Conservation (phyloP, 768 basidiomycete genomes). For the Kondoa subrosea region DNA sequence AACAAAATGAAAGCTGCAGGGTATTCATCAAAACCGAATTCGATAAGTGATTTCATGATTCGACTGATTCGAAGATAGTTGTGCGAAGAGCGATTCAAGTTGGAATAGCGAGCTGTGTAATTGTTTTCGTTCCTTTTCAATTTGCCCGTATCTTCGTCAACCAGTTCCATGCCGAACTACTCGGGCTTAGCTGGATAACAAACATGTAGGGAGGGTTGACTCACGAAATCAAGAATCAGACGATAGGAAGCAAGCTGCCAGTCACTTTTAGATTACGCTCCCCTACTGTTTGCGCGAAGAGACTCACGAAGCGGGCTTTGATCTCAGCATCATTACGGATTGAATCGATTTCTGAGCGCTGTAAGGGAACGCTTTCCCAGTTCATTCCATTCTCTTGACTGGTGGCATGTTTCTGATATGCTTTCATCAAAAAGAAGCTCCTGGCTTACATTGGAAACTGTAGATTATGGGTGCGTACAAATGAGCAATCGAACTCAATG, state of each 20-base stretch:
- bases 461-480: not conserved
- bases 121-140: conserved; percentile 38
- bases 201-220: not conserved
- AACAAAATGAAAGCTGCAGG: conserved; percentile 53
- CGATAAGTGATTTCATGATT: conserved; percentile 56
- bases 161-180: conserved; percentile 50
- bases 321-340: conserved; percentile 44
- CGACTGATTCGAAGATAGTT: conserved; percentile 62
- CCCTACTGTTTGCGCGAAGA: too few relatives aligned
- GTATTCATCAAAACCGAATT: conserved; percentile 48
- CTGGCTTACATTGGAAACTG: not conserved
- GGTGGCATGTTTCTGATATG: conserved; percentile 44
- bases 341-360: conserved; percentile 45
- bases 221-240: conserved; percentile 53
- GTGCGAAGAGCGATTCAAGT: conserved; percentile 49
- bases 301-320: conserved; percentile 40
- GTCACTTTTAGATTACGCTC: too few relatives aligned
- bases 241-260: conserved; percentile 46
- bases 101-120: conserved; percentile 42
- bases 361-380: conserved; percentile 47
- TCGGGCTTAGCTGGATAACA: not conserved
- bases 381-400: conserved; percentile 61
- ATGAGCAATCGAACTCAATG: conserved; percentile 25
- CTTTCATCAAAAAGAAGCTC: not conserved
- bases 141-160: conserved; percentile 45